Base-by-base conservation (phyloP, 1,139 yeast species). In the Debaryomyces udenii region DNA sequence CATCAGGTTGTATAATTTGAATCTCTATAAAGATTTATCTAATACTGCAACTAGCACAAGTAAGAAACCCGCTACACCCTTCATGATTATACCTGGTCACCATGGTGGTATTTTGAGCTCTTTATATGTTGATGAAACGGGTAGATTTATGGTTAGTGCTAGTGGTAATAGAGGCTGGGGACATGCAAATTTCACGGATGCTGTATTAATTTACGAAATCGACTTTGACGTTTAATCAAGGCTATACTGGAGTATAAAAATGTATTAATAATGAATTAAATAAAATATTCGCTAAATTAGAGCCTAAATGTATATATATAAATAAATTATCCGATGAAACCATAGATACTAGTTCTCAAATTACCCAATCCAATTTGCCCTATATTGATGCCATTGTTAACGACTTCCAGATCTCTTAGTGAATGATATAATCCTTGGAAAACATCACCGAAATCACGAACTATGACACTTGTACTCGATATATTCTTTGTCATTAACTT, bases 101-200 rank as follows among this genome's bases (percentile, higher is more conserved):
- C 79, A 74, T 47, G 83, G 83, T 27, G 84, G 84, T 18, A 70
- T 74, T 10, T 59, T 79, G 38, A 70, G 79, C 47, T 77, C 81
- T 38, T 67, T 86, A 49, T 72, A 78, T 48, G 84, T 91, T 26
- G 98, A 91, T 58, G 93, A 90, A 31, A 86, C 93, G 1, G 90
- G 95, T 35, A 69, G 93, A 50, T 93, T 87, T 60, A 74, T 93
- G 82, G 79, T 91, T 10, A 85, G 96, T 56, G 84, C 98, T 1
- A 86, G 96, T 62, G 99, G 99, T 6, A 88, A 86, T 51, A 77
- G 98, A 56, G 99, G 99, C 3, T 91, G 97, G 97, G 78, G 78
- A 1, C 93, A 86, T 55, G 87, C 96, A 2, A 66, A 71, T 26
- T 78, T 83, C 31, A 86, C 95, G 0, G 99, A 93, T 47, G 78